phyloP scores from a whole-genome alignment of 257 asterid species.

The Gentiana dahurica region DNA sequence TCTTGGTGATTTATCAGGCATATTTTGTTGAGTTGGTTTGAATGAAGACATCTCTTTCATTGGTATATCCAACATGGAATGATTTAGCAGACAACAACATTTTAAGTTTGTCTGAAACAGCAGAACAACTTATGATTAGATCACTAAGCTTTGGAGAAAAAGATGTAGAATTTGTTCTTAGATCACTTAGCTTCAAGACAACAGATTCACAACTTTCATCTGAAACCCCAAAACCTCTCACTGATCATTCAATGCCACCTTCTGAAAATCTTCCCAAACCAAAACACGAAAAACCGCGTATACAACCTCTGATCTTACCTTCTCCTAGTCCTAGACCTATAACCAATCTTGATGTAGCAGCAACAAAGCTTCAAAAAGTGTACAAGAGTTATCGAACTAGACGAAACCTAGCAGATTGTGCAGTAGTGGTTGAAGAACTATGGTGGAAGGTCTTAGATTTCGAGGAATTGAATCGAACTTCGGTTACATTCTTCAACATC shows the following conservation, averaged over 20 bases:
- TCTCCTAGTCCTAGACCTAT: conserved; percentile 18
- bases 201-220: conserved; percentile 1
- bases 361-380: conserved; percentile 77
- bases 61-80: conserved; percentile 32
- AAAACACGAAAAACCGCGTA: conserved; percentile 8
- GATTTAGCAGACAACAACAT: conserved; percentile 14
- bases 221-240: conserved; percentile 10
- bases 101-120: conserved; percentile 19
- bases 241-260: background rate
- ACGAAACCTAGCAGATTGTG: conserved; percentile 90
- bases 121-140: conserved; percentile 28
- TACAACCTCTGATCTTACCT: conserved; percentile 6
- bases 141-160: conserved; percentile 39
- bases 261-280: conserved; percentile 1
- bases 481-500: conserved; percentile 37
- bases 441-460: conserved; percentile 77
- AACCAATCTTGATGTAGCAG: conserved; percentile 54
- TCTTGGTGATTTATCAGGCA: conserved; percentile 10
- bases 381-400: conserved; percentile 88
- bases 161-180: conserved; percentile 22
- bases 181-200: conserved; percentile 25
- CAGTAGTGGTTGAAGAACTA: conserved; percentile 70
- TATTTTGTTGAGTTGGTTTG: background rate
- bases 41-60: conserved; percentile 39
- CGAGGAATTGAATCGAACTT: conserved; percentile 21